Percentiles rank a stretch among this genome's conserved stretches.
phyloP scores from a whole-genome alignment of 352 stramenopile genomes.

The Pythium aristosporum region DNA sequence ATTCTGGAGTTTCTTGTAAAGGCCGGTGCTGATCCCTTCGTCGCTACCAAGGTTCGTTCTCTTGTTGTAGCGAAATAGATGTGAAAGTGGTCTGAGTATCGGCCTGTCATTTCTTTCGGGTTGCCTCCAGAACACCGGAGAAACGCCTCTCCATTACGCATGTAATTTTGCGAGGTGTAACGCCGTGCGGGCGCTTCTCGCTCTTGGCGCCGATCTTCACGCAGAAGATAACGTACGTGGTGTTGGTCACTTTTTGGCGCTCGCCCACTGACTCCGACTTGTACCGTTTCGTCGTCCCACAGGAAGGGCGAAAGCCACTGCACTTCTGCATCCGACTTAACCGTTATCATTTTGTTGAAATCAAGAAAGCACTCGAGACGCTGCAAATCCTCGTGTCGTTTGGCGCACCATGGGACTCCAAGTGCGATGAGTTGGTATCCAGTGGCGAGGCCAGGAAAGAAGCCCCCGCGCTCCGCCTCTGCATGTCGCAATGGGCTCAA shows the following conservation, averaged over 20 bases:
- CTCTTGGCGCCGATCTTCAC: neutral
- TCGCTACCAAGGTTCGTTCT: too few species aligned
- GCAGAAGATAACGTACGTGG: neutral
- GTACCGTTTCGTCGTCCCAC: neutral
- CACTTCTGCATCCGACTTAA: neutral
- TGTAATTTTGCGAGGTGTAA: too few species aligned
- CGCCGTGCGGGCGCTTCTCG: too few species aligned
- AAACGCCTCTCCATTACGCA: too few species aligned
- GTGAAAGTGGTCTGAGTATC: too few species aligned
- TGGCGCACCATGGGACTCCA: conserved; percentile 9
- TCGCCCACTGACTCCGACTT: neutral
- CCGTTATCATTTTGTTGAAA: neutral
- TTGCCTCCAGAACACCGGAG: too few species aligned
- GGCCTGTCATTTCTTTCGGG: too few species aligned
- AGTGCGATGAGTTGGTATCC: conserved; percentile 11
- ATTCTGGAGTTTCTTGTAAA: too few species aligned
- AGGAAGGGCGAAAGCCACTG: neutral
- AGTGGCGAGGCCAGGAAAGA: neutral
- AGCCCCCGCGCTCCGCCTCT: neutral
- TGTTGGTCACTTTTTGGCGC: neutral
- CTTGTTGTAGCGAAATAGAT: too few species aligned
- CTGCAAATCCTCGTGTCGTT: conserved; percentile 7
- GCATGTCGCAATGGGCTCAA: neutral
- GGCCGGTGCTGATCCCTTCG: too few species aligned
- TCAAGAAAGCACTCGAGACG: neutral